Percentiles rank a stretch among this genome's conserved stretches.
These are phyloP conservation scores for Ploettnerulaceae sp. DNA, from an alignment of 2,329 filamentous ascomycete genomes.

Conservation along the genomic window DNA sequence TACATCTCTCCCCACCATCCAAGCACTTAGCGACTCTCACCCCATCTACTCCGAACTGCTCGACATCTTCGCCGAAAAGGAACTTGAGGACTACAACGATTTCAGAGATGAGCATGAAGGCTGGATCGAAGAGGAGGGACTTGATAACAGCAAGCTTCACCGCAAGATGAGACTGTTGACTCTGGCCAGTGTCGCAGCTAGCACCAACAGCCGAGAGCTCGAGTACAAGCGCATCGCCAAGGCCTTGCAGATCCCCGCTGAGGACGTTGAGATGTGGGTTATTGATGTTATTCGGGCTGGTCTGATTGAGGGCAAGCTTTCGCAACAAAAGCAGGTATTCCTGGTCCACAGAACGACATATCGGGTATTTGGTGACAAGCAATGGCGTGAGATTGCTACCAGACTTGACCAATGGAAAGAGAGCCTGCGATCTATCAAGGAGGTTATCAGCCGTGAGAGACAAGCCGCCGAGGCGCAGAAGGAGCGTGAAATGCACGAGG, in stretches of 20 bases:
- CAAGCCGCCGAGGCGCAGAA: conserved; percentile 70
- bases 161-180: conserved; percentile 97
- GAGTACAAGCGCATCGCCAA: conserved; percentile 81
- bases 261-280: conserved; percentile 96
- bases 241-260: conserved; percentile 73
- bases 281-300: conserved; percentile 97
- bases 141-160: conserved; percentile 70
- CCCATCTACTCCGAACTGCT: conserved; percentile 85
- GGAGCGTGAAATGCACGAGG: conserved; percentile 70
- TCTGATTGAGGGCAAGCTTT: conserved; percentile 93
- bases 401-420: conserved; percentile 87
- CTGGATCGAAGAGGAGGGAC: conserved; percentile 72
- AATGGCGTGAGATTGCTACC: conserved; percentile 92
- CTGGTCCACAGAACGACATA: conserved; percentile 94
- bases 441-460: conserved; percentile 76
- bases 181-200: conserved; percentile 81
- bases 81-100: conserved; percentile 91
- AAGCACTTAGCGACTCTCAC: conserved; percentile 81
- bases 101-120: conserved; percentile 88
- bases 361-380: conserved; percentile 94
- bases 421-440: conserved; percentile 72
- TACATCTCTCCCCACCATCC: conserved; percentile 68
- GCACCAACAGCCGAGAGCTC: conserved; percentile 77
- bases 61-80: conserved; percentile 91
- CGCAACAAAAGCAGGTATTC: conserved; percentile 88